Evolutionary conservation across 192 early-diverging fungal genomes (phyloP).

Genomic region (Backusella macrospora): DNA sequence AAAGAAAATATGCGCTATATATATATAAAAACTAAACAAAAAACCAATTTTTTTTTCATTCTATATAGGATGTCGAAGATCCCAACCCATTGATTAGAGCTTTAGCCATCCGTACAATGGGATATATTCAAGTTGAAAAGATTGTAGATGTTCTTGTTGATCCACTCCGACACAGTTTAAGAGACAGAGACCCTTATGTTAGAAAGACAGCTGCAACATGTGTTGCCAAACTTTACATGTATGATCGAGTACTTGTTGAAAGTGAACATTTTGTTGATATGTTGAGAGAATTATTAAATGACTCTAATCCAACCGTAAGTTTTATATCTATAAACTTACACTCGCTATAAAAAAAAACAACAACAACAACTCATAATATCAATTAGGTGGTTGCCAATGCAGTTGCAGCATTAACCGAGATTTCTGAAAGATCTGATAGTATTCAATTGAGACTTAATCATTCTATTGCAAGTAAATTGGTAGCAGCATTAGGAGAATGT

Average conservation of each 20-base stretch:
- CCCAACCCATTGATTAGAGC: constrained; percentile 94
- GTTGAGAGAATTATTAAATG: constrained; percentile 82
- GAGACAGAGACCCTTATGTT: constrained; percentile 95
- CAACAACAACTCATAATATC: too few species aligned
- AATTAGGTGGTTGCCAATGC: constrained; percentile 98
- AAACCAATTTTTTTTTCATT: background rate
- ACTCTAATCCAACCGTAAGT: constrained; percentile 86
- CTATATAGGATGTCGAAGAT: constrained; percentile 81
- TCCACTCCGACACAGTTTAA: constrained; percentile 79
- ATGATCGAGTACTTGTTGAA: constrained; percentile 83
- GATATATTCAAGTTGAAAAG: constrained; percentile 92
- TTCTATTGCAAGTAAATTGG: constrained; percentile 86
- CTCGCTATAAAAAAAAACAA: too few species aligned
- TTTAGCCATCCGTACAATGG: constrained; percentile 96
- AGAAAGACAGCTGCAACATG: constrained; percentile 93
- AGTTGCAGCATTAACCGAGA: constrained; percentile 91
- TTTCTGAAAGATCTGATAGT: constrained; percentile 84
- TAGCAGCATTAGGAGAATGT: constrained; percentile 93
- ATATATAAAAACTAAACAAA: background rate
- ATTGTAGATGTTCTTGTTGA: constrained; percentile 84
- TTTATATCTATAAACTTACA: background rate
- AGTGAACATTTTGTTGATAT: constrained; percentile 89
- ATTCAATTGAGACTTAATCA: constrained; percentile 88
- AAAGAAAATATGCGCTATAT: background rate
- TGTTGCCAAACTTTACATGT: constrained; percentile 93